Evolutionary conservation across 2,329 filamentous ascomycete species (phyloP), one percentile per base, ranked within the genome.

Genomic region (Fusarium acutatum): DNA sequence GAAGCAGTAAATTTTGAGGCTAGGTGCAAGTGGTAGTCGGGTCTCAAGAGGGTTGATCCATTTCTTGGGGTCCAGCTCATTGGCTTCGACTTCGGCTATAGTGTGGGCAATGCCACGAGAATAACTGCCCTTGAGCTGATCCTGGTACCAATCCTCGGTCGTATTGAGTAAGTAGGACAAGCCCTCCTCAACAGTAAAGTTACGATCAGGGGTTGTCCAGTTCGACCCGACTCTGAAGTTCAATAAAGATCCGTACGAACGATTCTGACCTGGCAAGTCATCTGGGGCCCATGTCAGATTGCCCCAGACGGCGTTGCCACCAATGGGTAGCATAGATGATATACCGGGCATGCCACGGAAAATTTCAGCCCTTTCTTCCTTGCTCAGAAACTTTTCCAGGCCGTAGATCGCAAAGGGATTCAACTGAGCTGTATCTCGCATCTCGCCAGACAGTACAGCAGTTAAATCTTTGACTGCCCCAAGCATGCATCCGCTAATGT

Each of bases 341-440:
- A 98, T 94, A 12, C 96, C 96, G 1, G 96, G 96, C 96, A 99
- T 98, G 49, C 95, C 94, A 59, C 96, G 91, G 85, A 99, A 97
- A 47, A 99, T 92, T 79, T 98, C 95, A 1, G 94, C 95, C 59
- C 96, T 90, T 81, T 99, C 96, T 73, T 95, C 92, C 77, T 93
- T 94, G 77, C 92, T 95, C 52, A 99, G 86, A 81, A 99, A 99
- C 80, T 96, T 97, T 82, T 99, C 96, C 15, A 99, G 88, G 1
- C 96, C 96, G 78, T 98, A 98, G 3, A 99, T 96, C 14, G 96
- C 96, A 81, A 98, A 97, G 5, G 96, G 90, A 78, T 98, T 98
- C 28, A 99, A 89, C 82, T 98, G 96, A 2, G 96, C 96, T 0
- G 96, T 99, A 79, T 99, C 96, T 75, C 96, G 94, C 96, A 99